Evolutionary conservation across 495 filamentous ascomycete genomes (phyloP), one percentile per base, ranked within the genome.

Genomic region (Sordaria brevicollis): DNA sequence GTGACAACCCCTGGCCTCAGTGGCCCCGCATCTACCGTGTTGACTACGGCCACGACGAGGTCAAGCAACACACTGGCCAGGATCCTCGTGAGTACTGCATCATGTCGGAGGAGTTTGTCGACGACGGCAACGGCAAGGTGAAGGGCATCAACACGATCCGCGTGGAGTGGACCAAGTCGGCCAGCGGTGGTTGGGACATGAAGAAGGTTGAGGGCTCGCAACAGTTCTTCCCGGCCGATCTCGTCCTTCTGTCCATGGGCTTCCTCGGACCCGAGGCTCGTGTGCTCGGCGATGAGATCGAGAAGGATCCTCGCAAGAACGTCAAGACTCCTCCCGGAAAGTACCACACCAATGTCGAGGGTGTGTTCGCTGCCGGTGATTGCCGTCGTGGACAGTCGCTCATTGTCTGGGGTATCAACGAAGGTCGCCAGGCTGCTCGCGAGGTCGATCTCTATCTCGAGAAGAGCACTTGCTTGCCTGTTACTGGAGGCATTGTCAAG

Each of bases 381-480:
- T 98, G 96, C 82, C 91, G 94, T 67, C 89, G 95, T 79, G 95
- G 95, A 69, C 95, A 99, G 82, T 96, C 93, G 43, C 85, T 99
- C 67, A 98, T 99, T 81, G 95, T 99, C 73, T 99, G 95, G 93
- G 95, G 94, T 81, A 99, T 99, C 86, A 99, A 99, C 78, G 95
- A 99, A 85, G 95, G 95, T 76, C 91, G 95, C 73, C 91, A 93
- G 82, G 90, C 90, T 66, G 95, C 95, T 75, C 92, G 96, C 69
- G 94, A 99, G 80, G 92, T 98, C 66, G 95, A 99, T 78, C 78
- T 92, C 66, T 96, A 88, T 84, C 91, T 99, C 67, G 91, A 90
- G 81, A 86, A 89, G 70, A 89, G 88, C 74, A 94, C 93, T 57
- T 86, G 85, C 74, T 86, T 99, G 33, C 96, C 95, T 9, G 92